Evolutionary conservation across 2,329 filamentous ascomycete species (phyloP), one percentile per base, ranked within the genome.

Genomic region (Epicoccum sorghinum): DNA sequence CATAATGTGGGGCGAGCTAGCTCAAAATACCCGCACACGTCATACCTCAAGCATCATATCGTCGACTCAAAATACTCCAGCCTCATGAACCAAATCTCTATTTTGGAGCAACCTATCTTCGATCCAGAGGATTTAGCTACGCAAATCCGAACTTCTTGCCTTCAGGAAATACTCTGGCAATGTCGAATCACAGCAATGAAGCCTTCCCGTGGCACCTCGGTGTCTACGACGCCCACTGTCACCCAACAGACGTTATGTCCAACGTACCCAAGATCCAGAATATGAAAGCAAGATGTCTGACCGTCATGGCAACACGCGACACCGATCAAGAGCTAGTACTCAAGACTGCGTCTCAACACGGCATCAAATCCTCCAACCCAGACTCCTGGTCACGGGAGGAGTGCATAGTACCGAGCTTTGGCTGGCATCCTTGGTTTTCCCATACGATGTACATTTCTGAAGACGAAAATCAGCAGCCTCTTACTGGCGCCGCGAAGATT

Each of bases 381-480:
- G 66, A 72, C 12, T 35, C 62, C 14, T 71, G 68, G 57, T 50
- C 64, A 18, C 55, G 67, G 44, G 60, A 75, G 38, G 75, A 78
- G 57, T 79, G 78, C 52, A 73, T 88, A 24, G 64, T 93, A 3
- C 89, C 90, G 0, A 86, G 86, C n/a, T 93, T 93, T 74, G 90
- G 90, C 18, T 93, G 90, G 89, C 90, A 95, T 70, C 90, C 90
- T 1, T 95, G 90, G 90, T 93, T 93, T 73, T 89, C 89, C 1
- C 81, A 93, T 71, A 86, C 90, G 60, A 81, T 95, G 65, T 91
- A 86, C 67, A 73, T 66, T 61, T 66, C 4, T 14, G 12, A 25
- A 22, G 43, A 54, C 1, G 9, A 22, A 2, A 41, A 27, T 2
- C 27, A 64, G 61, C 4, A 47, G 44, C 13, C 48, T 13, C 70